These are phyloP conservation scores for Mikania micrantha DNA, from an alignment of 129 eudicot species.

Conservation along the genomic window DNA sequence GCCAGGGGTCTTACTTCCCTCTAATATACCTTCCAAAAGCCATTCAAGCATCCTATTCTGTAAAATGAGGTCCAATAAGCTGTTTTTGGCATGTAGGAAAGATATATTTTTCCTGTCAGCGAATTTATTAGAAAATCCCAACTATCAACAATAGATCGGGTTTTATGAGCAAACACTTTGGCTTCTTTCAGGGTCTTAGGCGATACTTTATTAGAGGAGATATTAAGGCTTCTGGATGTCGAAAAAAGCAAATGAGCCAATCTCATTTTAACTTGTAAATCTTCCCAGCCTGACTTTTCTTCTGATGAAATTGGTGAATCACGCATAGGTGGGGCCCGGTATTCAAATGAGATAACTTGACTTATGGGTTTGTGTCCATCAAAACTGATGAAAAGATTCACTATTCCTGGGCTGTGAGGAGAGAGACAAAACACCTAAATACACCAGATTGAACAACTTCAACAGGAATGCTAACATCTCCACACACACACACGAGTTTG, in stretches of 20 bases:
- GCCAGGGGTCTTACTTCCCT: slow-evolving; percentile 44
- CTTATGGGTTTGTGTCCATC: slow-evolving; percentile 81
- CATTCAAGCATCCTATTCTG: slow-evolving; percentile 73
- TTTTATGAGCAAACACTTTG: slow-evolving; percentile 53
- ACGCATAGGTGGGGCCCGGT: slow-evolving; percentile 40
- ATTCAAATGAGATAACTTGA: slow-evolving; percentile 71
- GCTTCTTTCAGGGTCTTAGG: slow-evolving; percentile 56
- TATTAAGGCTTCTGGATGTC: slow-evolving; percentile 57
- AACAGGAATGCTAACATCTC: slow-evolving; percentile 53
- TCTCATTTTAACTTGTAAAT: slow-evolving; percentile 61
- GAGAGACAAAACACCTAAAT: slow-evolving; percentile 59
- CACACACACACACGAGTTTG: slow-evolving; percentile 56
- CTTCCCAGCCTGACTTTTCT: slow-evolving; percentile 52
- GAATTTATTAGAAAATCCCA: slow-evolving; percentile 57
- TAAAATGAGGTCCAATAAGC: slow-evolving; percentile 64
- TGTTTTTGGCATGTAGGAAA: slow-evolving; percentile 48
- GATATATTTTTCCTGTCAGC: slow-evolving; percentile 39
- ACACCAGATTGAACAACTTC: slow-evolving; percentile 77
- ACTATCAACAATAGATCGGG: slow-evolving; percentile 44
- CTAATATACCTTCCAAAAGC: slow-evolving; percentile 73
- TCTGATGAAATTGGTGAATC: slow-evolving; percentile 23
- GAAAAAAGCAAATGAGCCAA: slow-evolving; percentile 82
- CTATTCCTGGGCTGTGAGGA: slow-evolving; percentile 64
- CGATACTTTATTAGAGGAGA: slow-evolving; percentile 46
- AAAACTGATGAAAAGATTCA: slow-evolving; percentile 60